Percentiles rank a stretch among this genome's conserved stretches.
Conservation (phyloP, 768 basidiomycete genomes). For the Lyophyllum decastes region DNA sequence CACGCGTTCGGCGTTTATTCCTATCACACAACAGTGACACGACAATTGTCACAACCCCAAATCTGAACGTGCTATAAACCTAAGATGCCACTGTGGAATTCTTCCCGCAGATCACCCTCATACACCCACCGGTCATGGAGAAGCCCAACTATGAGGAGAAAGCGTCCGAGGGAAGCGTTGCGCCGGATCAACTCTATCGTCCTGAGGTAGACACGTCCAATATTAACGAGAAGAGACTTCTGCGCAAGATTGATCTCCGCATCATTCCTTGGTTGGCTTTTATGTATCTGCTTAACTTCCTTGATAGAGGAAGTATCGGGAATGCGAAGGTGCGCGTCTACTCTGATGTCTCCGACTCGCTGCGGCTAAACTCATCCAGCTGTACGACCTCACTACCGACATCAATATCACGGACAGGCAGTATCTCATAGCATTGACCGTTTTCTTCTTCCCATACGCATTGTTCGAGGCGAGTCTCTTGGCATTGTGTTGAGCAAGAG, state of each 20-base stretch:
- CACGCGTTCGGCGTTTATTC: constrained; percentile 12
- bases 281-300: constrained; percentile 74
- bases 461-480: constrained; percentile 57
- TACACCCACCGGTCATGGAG: constrained; percentile 17
- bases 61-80: constrained; percentile 16
- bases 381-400: constrained; percentile 60
- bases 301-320: constrained; percentile 68
- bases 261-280: constrained; percentile 78
- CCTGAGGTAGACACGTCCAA: constrained; percentile 52
- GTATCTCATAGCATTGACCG: constrained; percentile 66
- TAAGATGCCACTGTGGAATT: constrained; percentile 9
- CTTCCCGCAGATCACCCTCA: constrained; percentile 11
- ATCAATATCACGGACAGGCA: constrained; percentile 62
- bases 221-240: constrained; percentile 55
- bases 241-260: constrained; percentile 62
- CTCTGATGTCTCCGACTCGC: neutral
- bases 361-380: constrained; percentile 30
- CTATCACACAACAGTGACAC: constrained; percentile 21
- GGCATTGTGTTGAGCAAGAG: neutral
- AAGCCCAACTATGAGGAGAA: constrained; percentile 10
- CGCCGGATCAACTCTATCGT: constrained; percentile 38
- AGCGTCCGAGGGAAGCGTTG: constrained; percentile 17
- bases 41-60: constrained; percentile 19
- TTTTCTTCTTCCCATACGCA: constrained; percentile 79
- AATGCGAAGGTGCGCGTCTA: constrained; percentile 62